These are phyloP conservation scores for Cladosporium austrohemisphaericum DNA, from an alignment of 2,329 filamentous ascomycete genomes.

Conservation along the genomic window DNA sequence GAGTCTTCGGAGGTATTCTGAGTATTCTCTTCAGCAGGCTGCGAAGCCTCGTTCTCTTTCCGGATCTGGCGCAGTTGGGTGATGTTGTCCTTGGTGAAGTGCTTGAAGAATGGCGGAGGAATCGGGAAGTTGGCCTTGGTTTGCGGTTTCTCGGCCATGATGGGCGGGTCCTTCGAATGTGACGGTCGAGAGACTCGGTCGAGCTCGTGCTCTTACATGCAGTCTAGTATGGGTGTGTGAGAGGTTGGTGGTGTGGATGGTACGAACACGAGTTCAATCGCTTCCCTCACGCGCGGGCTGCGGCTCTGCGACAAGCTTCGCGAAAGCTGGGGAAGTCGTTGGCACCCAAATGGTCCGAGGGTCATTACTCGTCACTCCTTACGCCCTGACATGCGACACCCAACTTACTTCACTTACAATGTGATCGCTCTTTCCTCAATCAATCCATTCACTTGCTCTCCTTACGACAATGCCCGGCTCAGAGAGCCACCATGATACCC, in stretches of 20 bases:
- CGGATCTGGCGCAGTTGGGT: conserved; percentile 47
- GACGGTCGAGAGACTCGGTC: background rate
- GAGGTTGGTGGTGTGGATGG: background rate
- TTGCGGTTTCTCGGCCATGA: conserved; percentile 59
- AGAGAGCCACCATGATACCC: conserved; percentile 13
- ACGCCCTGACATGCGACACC: background rate
- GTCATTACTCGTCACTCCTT: conserved; percentile 4
- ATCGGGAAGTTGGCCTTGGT: conserved; percentile 68
- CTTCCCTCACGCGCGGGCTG: background rate
- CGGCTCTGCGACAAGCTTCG: conserved; percentile 5
- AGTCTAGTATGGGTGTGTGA: too few species aligned
- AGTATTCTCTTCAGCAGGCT: background rate
- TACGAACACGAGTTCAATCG: too few species aligned
- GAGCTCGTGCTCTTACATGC: background rate
- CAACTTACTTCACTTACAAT: conserved; percentile 10
- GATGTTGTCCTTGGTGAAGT: conserved; percentile 76
- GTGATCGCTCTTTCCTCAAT: conserved; percentile 1
- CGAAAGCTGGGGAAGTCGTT: conserved; percentile 1
- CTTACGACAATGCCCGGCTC: conserved; percentile 12
- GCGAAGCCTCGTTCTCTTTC: conserved; percentile 22
- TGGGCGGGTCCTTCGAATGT: background rate
- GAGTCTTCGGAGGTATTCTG: conserved; percentile 26
- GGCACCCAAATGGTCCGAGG: background rate
- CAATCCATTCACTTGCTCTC: background rate
- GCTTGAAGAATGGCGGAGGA: conserved; percentile 84